Conservation (phyloP, 352 stramenopile genomes). For the Globisporangium viniferum region DNA sequence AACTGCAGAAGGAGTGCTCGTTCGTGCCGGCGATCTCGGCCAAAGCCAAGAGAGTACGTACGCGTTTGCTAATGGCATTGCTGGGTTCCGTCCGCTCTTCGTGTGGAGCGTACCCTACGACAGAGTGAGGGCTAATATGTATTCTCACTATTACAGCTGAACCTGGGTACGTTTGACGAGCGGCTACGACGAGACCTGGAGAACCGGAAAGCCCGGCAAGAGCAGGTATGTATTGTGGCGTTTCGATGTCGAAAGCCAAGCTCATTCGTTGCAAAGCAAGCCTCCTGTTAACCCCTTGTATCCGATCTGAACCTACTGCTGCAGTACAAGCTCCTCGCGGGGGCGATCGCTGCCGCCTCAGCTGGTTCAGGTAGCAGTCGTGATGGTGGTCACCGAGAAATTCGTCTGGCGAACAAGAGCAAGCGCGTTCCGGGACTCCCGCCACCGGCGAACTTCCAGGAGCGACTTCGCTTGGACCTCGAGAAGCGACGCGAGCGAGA, state of each 20-base stretch:
- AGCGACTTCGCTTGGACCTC: not conserved
- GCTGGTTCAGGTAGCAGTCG: not conserved
- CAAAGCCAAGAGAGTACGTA: conserved; percentile 27
- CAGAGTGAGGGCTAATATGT: too few species aligned
- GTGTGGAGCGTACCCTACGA: too few species aligned
- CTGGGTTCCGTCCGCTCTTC: too few species aligned
- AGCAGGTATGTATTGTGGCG: not conserved
- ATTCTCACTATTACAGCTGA: not conserved
- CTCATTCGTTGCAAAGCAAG: too few species aligned
- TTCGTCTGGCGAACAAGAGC: not conserved
- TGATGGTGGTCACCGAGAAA: not conserved
- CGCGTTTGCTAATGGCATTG: too few species aligned
- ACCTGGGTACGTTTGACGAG: not conserved
- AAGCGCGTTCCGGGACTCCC: not conserved
- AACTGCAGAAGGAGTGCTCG: conserved; percentile 53
- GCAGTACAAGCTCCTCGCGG: not conserved
- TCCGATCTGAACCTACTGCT: not conserved
- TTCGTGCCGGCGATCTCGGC: conserved; percentile 55
- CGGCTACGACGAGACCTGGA: not conserved
- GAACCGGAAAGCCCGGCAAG: not conserved
- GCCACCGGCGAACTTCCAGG: not conserved
- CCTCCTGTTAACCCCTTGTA: too few species aligned
- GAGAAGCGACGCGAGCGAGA: not conserved
- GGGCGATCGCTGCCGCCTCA: not conserved
- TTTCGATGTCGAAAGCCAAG: not conserved